Evolutionary conservation across 768 basidiomycete species (phyloP), one percentile per base, ranked within the genome.

Genomic region (Gyrodon lividus): DNA sequence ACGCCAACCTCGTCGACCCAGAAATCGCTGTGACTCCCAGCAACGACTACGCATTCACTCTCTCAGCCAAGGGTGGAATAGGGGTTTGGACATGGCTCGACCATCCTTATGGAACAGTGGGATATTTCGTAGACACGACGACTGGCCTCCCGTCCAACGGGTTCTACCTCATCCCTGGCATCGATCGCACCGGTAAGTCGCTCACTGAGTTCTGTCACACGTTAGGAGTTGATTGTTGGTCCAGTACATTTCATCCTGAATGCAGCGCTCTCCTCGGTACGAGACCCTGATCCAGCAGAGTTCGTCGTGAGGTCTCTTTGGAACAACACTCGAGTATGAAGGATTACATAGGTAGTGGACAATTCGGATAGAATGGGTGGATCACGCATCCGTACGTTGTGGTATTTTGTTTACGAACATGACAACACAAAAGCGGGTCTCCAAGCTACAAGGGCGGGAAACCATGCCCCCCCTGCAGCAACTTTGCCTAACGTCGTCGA

Each of bases 71-170:
- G 39, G 76, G 77, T 12, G 82, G 81, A 1, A 81, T 83, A 5
- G 80, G 76, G 0, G 68, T 75, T 0, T 83, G 79, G 77, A 77
- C 81, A 5, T 83, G 81, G 81, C 67, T 84, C 1, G 82, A 83
- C 48, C 81, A 83, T 62, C 81, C 81, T 0, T 65, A 70, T 0
- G 78, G 78, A 16, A 82, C 79, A 0, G 67, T 82, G 1, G 82
- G 81, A 8, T 66, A 75, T 38, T 83, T 83, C 59, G 64, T 76
- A 33, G 79, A 82, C 52, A 62, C 58, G 19, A 46, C 52, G 6
- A 80, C 74, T 0, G 71, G 70, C 0, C 20, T 66, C 4, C 77
- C 78, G 0, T 64, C 69, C 12, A 82, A 83, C 48, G 81, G 77
- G 2, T 82, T 80, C 62, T 80, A 76, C 62, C 73, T 83, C 16